A percentile compares a stretch with the other conserved stretches of the same genome.
Conservation (phyloP, 371 early-diverging fungal genomes). For the Rhizopus stolonifer region DNA sequence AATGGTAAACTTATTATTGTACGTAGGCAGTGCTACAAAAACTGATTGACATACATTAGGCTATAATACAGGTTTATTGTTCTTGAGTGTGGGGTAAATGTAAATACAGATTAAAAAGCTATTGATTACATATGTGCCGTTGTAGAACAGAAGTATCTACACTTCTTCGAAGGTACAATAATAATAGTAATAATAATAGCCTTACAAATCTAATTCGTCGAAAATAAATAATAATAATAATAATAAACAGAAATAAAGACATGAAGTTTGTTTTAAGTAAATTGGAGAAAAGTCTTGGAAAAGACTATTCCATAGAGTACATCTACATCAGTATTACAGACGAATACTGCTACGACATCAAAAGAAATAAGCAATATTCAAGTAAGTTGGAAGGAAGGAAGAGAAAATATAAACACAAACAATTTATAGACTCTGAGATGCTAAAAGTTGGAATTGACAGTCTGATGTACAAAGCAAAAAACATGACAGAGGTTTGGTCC, state of each 20-base stretch:
- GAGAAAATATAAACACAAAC: not conserved
- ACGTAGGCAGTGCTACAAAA: no score
- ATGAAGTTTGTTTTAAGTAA: not conserved
- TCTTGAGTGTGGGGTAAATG: not conserved
- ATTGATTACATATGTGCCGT: not conserved
- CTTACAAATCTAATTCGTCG: no score
- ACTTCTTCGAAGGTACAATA: not conserved
- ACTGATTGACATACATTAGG: not conserved
- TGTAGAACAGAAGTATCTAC: not conserved
- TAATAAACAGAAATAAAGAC: not conserved
- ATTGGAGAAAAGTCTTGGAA: not conserved
- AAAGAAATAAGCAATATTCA: not conserved
- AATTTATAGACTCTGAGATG: not conserved
- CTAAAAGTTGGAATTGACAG: slow-evolving; percentile 1
- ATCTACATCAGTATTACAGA: not conserved
- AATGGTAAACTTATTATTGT: not conserved
- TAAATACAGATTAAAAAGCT: not conserved
- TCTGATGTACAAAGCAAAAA: not conserved
- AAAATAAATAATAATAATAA: no score
- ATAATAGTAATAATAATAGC: no score
- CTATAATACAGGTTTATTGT: not conserved
- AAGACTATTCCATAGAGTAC: not conserved
- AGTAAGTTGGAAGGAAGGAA: not conserved
- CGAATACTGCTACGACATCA: not conserved
- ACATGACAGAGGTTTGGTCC: not conserved